These are phyloP conservation scores for Eucalyptus tenuipes DNA, from an alignment of 345 rosid genomes.

Conservation along the genomic window DNA sequence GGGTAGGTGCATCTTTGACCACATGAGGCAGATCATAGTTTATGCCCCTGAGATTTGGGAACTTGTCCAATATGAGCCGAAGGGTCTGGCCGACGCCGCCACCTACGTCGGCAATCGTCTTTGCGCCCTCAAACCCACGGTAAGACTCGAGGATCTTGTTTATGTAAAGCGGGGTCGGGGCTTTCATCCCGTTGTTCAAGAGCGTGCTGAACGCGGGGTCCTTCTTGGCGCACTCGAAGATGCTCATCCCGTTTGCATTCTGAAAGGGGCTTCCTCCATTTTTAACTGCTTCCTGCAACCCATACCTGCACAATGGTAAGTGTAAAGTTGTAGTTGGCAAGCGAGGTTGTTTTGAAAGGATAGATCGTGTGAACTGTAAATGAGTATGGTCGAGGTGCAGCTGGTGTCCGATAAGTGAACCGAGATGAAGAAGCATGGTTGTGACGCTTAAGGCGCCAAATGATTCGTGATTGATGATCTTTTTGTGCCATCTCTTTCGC, in stretches of 20 bases:
- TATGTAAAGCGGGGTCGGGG: slow-evolving; percentile 1
- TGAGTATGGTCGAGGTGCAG: not conserved
- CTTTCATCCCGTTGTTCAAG: slow-evolving; percentile 7
- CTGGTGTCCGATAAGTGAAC: not conserved
- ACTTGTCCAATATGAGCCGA: not conserved
- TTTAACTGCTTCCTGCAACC: slow-evolving; percentile 13
- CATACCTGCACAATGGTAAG: not conserved
- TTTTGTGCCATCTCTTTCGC: not conserved
- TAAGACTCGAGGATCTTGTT: slow-evolving; percentile 7
- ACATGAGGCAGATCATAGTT: slow-evolving; percentile 21
- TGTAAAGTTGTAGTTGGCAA: not conserved
- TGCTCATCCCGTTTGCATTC: slow-evolving; percentile 1
- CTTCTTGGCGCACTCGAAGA: slow-evolving; percentile 3
- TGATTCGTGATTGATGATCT: not conserved
- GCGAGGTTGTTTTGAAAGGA: not conserved
- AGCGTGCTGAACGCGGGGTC: slow-evolving; percentile 13
- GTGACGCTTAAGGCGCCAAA: not conserved
- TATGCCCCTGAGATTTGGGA: slow-evolving; percentile 11
- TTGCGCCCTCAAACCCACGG: slow-evolving; percentile 5
- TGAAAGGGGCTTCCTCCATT: slow-evolving; percentile 16
- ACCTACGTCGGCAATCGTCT: slow-evolving; percentile 11
- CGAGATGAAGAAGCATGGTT: not conserved
- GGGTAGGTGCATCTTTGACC: slow-evolving; percentile 5
- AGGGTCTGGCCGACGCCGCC: slow-evolving; percentile 13
- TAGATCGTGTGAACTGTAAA: not conserved